Percentiles rank a stretch among this genome's conserved stretches.
Evolutionary conservation across 192 early-diverging fungal species (phyloP).

Genomic region (Allomyces javanicus): DNA sequence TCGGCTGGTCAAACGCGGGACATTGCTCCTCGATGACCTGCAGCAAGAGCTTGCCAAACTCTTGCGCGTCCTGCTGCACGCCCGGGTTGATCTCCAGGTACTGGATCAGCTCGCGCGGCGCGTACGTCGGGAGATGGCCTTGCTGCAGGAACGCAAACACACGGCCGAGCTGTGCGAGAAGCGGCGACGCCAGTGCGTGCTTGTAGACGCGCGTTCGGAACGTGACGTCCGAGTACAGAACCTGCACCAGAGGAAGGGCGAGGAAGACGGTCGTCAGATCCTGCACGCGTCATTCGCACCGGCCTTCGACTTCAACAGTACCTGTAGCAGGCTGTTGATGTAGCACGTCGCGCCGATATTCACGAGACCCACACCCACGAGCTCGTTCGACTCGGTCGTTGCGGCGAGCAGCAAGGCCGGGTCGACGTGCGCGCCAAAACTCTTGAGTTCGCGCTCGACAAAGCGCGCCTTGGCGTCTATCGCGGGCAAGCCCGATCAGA

Average conservation of each 20-base stretch:
- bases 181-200: background rate
- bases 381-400: too few relatives aligned
- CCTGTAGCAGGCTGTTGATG: background rate
- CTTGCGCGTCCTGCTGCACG: background rate
- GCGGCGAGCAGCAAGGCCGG: too few relatives aligned
- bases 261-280: background rate
- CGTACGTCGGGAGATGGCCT: background rate
- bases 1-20: background rate
- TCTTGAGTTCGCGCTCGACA: too few relatives aligned
- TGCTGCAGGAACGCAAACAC: background rate
- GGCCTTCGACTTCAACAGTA: background rate
- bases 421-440: too few relatives aligned
- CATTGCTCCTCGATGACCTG: background rate
- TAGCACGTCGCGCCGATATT: background rate
- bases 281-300: background rate
- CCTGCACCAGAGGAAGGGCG: background rate
- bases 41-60: background rate
- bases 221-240: background rate
- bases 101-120: background rate
- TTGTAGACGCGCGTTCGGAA: background rate
- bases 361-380: background rate
- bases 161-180: background rate
- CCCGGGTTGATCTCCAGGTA: background rate
- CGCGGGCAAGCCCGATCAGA: too few relatives aligned
- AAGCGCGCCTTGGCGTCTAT: too few relatives aligned